Base-by-base conservation (phyloP, 768 basidiomycete genomes). In the Pleurotus giganteus region DNA sequence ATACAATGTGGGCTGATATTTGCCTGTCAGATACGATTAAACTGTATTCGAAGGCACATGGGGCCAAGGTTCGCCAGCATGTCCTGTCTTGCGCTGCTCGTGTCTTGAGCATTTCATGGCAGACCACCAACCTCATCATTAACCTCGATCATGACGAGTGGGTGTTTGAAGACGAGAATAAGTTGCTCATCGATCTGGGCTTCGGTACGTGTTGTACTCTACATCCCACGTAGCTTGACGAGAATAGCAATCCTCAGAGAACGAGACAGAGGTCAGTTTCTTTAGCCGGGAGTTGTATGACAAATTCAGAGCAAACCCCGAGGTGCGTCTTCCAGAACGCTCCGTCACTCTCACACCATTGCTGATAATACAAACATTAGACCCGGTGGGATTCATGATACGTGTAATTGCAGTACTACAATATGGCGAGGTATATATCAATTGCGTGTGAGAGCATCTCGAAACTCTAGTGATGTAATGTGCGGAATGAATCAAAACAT, bases 51-150 rank as follows among this genome's bases (percentile, higher is more conserved):
- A 86, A 85, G 66, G 97, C 96, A 2, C 96, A 98, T 65, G 94
- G 95, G 9, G 81, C 93, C 52, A 99, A 99, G 82, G 96, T 89
- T 49, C 17, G 69, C 58, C 46, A 24, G 28, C 28, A 34, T 13
- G 31, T 43, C 32, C 32, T 12, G 29, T 27, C 21, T 15, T 34
- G 37, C 45, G 13, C 29, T 36, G 52, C 53, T 41, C 43, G 47
- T 21, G 23, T 34, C 24, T 29, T 54, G 4, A 24, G 47, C 43
- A 32, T 55, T n/a, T n/a, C n/a, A 47, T 36, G 31, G 13, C 63
- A 98, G 96, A 96, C 95, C 1, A 90, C 90, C 28, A 98, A 99
- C 72, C 78, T 99, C 26, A 98, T 99, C 70, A 98, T 99, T 66
- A 99, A 99, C 69, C 80, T 98, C 55, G 94, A 97, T 64, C 83